Evolutionary conservation across 768 basidiomycete genomes (phyloP), one percentile per base, ranked within the genome.

Genomic region (Xerocomus potaroensis): DNA sequence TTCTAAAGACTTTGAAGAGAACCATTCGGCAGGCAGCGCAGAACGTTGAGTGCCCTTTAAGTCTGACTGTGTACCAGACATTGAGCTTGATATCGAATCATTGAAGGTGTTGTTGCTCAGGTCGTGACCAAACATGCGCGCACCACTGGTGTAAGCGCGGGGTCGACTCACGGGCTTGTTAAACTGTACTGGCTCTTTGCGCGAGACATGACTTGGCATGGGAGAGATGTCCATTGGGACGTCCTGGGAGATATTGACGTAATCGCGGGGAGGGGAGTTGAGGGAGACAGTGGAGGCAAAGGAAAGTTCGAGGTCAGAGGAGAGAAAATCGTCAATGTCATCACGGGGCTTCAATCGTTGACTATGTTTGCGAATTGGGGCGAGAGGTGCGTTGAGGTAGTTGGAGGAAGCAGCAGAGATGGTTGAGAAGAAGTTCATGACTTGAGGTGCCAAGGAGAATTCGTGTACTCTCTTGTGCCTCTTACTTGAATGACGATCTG

Each of bases 171-270:
- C 57, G 14, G 63, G 58, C 52, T 62, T 69, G 41, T 32, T 47
- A 30, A 40, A 62, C 51, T 53, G 63, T 66, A 45, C 60, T 47
- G 50, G 64, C 61, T 55, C 61, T 45, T 41, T 60, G 54, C 58
- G 53, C 46, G 49, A n/a, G 23, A 53, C 44, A 36, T 49, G 64
- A 66, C 63, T 56, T 7, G 67, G 83, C 19, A 76, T 78, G 8
- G 89, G 89, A 4, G 88, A 91, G 38, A 91, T 84, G 58, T 91
- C 88, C 89, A 91, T 91, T 4, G 85, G 77, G 42, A 83, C 74
- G 41, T 76, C 69, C 52, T 72, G 73, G 33, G 70, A 73, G 39
- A 83, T 68, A 30, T 68, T 64, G 44, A 72, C 56, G 41, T 70
- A 60, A 23, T 77, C 72, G 40, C 68, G 74, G 12, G 80, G 73